Evolutionary conservation across 2,329 filamentous ascomycete species (phyloP).

Genomic region (Harringtonia lauricola): DNA sequence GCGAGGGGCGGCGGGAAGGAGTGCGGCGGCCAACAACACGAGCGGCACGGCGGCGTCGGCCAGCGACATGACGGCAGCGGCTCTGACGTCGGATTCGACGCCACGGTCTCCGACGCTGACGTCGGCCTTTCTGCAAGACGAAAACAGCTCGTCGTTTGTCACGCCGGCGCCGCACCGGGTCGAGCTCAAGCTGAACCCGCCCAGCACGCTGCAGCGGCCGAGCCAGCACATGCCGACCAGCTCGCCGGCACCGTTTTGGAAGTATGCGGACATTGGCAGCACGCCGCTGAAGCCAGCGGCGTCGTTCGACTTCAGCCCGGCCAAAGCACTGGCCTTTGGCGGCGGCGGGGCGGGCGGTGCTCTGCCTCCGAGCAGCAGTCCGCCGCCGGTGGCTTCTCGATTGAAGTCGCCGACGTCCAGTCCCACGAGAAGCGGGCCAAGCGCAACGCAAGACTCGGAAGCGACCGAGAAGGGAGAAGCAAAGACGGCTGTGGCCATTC

Average conservation of each 20-base stretch:
- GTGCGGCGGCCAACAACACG: constrained; percentile 2
- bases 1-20: constrained; percentile 22
- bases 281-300: constrained; percentile 49
- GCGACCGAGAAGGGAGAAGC: not conserved
- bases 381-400: constrained; percentile 29
- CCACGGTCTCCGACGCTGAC: constrained; percentile 51
- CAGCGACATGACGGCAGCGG: constrained; percentile 6
- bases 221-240: constrained; percentile 81
- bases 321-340: constrained; percentile 25
- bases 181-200: constrained; percentile 64
- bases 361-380: constrained; percentile 46
- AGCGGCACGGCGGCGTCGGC: constrained; percentile 4
- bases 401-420: constrained; percentile 40
- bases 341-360: constrained; percentile 10
- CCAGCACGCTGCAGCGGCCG: constrained; percentile 69
- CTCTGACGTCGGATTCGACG: constrained; percentile 15
- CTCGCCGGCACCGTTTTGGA: constrained; percentile 81
- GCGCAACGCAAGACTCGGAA: not conserved
- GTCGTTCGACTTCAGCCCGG: constrained; percentile 47
- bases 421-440: constrained; percentile 24
- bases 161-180: constrained; percentile 65
- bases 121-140: constrained; percentile 51
- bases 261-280: constrained; percentile 66
- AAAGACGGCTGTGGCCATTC: not conserved
- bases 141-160: constrained; percentile 50